phyloP scores from a whole-genome alignment of 2,329 filamentous ascomycete genomes.

The Colletotrichum agaves region DNA sequence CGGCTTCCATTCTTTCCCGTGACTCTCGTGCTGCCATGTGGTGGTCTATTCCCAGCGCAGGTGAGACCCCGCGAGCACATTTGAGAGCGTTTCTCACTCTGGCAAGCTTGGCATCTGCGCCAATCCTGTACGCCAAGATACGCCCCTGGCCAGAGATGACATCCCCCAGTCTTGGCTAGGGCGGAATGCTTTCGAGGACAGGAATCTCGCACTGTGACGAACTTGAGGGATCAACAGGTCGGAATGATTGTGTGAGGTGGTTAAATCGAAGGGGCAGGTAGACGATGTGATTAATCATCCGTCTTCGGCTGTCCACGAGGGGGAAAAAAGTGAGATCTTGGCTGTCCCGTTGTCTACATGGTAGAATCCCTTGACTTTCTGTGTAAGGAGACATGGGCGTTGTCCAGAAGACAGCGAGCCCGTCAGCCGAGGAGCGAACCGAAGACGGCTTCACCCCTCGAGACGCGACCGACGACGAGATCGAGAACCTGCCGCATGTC shows the following conservation, averaged over 20 bases:
- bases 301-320: not conserved
- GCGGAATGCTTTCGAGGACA: too few species aligned
- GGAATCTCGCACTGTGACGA: too few species aligned
- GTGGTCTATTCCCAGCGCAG: not conserved
- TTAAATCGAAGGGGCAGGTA: too few species aligned
- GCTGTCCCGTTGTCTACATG: too few species aligned
- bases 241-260: too few species aligned
- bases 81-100: constrained; percentile 20
- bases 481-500: constrained; percentile 35
- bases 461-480: constrained; percentile 39
- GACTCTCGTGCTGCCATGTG: not conserved
- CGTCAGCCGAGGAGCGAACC: too few species aligned
- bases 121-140: too few species aligned
- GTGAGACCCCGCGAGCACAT: constrained; percentile 9
- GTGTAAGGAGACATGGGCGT: not conserved
- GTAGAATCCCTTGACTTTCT: too few species aligned
- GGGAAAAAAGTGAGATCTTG: too few species aligned
- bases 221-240: too few species aligned
- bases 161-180: not conserved
- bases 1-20: too few species aligned
- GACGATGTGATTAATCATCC: not conserved
- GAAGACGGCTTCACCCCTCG: not conserved
- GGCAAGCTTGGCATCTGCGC: constrained; percentile 14
- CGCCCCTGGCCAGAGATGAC: not conserved
- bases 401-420: not conserved